Base-by-base conservation (phyloP, 1,284 basidiomycete genomes). In the Tilletia walkeri region DNA sequence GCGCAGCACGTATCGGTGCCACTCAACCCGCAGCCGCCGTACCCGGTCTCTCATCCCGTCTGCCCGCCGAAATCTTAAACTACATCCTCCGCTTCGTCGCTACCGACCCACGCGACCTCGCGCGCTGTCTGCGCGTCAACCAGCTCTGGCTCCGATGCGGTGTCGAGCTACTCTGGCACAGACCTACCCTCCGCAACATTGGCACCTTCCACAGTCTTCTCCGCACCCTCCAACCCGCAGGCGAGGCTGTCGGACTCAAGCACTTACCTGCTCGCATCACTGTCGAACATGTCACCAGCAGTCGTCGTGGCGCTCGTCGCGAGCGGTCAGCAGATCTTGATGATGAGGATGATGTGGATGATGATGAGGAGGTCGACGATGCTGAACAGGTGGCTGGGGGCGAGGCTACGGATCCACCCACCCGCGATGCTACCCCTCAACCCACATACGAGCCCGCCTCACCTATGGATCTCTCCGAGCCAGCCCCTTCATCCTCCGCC, bases 101-200 rank as follows among this genome's bases (percentile, higher is more conserved):
- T 71, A 86, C 89, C 30, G 87, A 96, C 53, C 89, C 91, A 75
- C 87, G 88, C 73, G 88, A 89, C 65, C 87, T 96, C 70, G 76
- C 72, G 47, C 66, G 76, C 54, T 82, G 79, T 59, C 69, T 84
- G 50, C 89, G 91, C 69, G 95, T 98, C 45, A 94, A 91, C 48
- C 90, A 92, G 70, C 88, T 90, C 14, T 99, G 96, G 95, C 97
- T 94, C 86, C 90, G 95, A 80, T 95, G 94, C 84, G 90, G 93
- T 7, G 94, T 95, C 68, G 94, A 97, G 84, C 88, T 98, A 20
- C 88, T 99, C 24, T 99, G 95, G 95, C 91, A 95, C 84, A 91
- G 93, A 78, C 95, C 95, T 18, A 87, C 87, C 69, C 90, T 95
- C 81, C 87, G 88, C 69, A 72, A 87, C 90, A 71, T 86, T 88